A percentile compares a stretch with the other conserved stretches of the same genome.
phyloP scores from a whole-genome alignment of 2,329 filamentous ascomycete species.

The Xylaria sp. region DNA sequence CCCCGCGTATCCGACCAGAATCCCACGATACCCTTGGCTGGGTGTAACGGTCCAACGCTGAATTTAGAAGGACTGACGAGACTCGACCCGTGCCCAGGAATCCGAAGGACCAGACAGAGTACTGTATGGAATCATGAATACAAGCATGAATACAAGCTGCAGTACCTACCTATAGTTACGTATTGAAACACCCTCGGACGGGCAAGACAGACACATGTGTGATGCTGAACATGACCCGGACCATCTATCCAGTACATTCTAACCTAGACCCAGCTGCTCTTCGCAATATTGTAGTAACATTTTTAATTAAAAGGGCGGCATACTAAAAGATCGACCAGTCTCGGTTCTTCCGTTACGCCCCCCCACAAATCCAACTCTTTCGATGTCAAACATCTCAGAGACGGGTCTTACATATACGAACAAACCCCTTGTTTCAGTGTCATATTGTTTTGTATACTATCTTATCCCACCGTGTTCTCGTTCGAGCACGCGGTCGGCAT shows the following conservation, averaged over 20 bases:
- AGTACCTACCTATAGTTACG: neutral
- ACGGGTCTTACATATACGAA: constrained; percentile 25
- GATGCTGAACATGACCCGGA: neutral
- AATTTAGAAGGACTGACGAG: neutral
- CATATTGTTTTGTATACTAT: neutral
- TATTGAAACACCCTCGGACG: neutral
- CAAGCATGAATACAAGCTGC: neutral
- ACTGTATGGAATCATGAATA: neutral
- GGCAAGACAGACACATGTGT: neutral
- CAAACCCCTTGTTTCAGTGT: constrained; percentile 28
- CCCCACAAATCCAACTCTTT: constrained; percentile 18
- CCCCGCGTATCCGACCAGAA: constrained; percentile 22
- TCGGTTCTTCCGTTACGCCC: constrained; percentile 4
- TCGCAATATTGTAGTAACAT: neutral
- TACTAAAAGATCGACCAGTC: constrained; percentile 6
- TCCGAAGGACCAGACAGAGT: neutral
- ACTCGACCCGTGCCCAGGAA: neutral
- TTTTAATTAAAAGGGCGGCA: neutral
- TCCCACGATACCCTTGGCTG: constrained; percentile 13
- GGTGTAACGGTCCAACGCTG: neutral
- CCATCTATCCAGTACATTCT: neutral
- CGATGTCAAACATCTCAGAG: constrained; percentile 13
- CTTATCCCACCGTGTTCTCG: constrained; percentile 1
- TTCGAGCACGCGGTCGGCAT: neutral
- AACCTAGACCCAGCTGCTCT: too few relatives aligned